Percentiles rank a stretch among this genome's conserved stretches.
Evolutionary conservation across 106 monocot species (phyloP).

Genomic region (Dactylorhiza incarnata): DNA sequence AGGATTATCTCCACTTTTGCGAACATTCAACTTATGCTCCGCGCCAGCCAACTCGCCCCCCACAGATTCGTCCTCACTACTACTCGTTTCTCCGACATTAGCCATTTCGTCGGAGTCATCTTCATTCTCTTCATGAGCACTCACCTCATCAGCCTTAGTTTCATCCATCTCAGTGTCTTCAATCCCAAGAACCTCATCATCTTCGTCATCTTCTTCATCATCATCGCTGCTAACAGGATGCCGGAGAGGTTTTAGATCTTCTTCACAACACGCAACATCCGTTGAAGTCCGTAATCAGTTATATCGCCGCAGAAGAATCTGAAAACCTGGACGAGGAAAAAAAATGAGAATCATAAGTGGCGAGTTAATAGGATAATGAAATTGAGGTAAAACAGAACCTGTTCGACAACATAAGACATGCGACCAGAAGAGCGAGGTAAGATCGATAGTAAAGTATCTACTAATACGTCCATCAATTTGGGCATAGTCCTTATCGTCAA

Average conservation of each 20-base stretch:
- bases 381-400: slow-evolving; percentile 28
- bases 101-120: slow-evolving; percentile 19
- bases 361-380: not conserved
- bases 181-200: slow-evolving; percentile 66
- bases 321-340: slow-evolving; percentile 58
- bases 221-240: slow-evolving; percentile 34
- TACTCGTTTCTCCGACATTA: slow-evolving; percentile 12
- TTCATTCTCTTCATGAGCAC: slow-evolving; percentile 24
- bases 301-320: slow-evolving; percentile 64
- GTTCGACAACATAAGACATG: slow-evolving; percentile 66
- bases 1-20: slow-evolving; percentile 22
- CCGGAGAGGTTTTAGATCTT: slow-evolving; percentile 71
- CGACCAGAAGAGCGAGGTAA: slow-evolving; percentile 66
- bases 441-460: slow-evolving; percentile 72
- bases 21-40: slow-evolving; percentile 2
- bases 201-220: slow-evolving; percentile 53
- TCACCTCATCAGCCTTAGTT: slow-evolving; percentile 23
- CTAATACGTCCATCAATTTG: slow-evolving; percentile 75
- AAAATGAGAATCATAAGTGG: not conserved
- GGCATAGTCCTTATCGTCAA: slow-evolving; percentile 41
- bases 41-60: slow-evolving; percentile 6
- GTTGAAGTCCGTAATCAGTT: slow-evolving; percentile 58
- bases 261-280: slow-evolving; percentile 73
- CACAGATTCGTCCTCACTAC: slow-evolving; percentile 24
- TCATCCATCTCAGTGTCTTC: slow-evolving; percentile 63